These are phyloP conservation scores for Phytopythium kandeliae DNA, from an alignment of 352 stramenopile genomes.

Conservation along the genomic window DNA sequence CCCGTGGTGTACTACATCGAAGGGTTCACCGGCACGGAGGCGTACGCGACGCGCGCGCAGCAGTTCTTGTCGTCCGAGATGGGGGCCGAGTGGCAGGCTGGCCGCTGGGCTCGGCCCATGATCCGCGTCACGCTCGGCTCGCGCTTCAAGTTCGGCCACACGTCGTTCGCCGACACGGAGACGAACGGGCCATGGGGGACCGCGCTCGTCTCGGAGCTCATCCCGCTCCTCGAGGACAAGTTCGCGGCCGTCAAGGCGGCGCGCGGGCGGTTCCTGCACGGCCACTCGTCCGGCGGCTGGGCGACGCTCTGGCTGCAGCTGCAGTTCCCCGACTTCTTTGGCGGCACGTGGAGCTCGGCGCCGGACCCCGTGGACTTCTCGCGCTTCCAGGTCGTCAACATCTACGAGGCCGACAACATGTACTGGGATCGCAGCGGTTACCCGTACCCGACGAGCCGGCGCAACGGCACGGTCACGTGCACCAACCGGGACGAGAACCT, in stretches of 20 bases:
- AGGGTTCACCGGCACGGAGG: conserved; percentile 65
- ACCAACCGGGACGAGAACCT: conserved; percentile 73
- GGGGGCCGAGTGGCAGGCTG: conserved; percentile 47
- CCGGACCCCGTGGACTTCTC: conserved; percentile 71
- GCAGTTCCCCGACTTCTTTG: conserved; percentile 67
- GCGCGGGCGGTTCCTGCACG: conserved; percentile 52
- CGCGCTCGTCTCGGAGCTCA: conserved; percentile 62
- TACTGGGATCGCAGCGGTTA: conserved; percentile 62
- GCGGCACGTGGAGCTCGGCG: conserved; percentile 68
- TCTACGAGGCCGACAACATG: conserved; percentile 66
- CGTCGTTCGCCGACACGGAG: conserved; percentile 65
- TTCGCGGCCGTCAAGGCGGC: conserved; percentile 29
- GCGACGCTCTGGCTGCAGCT: conserved; percentile 69
- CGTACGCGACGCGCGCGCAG: conserved; percentile 52
- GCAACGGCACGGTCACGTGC: conserved; percentile 38
- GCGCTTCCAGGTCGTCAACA: conserved; percentile 59
- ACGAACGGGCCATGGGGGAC: conserved; percentile 63
- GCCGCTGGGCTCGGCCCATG: conserved; percentile 54
- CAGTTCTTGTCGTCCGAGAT: conserved; percentile 62
- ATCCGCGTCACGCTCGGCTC: conserved; percentile 67
- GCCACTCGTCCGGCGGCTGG: conserved; percentile 70
- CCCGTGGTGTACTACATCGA: conserved; percentile 77
- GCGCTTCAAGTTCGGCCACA: conserved; percentile 71
- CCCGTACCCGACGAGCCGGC: conserved; percentile 51
- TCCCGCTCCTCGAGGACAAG: conserved; percentile 54